Evolutionary conservation across 1,284 basidiomycete genomes (phyloP).

Genomic region (Apiotrichum siamense): DNA sequence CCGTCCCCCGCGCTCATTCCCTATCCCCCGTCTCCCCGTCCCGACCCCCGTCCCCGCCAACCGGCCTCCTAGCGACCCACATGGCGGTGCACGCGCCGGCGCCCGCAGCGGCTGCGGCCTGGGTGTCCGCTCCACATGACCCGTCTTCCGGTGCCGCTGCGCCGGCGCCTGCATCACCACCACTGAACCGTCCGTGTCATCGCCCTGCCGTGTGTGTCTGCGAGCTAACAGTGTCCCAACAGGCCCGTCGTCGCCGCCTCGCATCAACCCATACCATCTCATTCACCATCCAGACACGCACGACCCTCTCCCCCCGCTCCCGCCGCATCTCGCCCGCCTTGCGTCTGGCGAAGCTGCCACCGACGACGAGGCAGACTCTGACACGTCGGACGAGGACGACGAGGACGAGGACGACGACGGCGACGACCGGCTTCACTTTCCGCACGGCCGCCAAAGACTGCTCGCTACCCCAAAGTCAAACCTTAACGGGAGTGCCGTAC

Average conservation of each 20-base stretch:
- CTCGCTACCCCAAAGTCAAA: background rate
- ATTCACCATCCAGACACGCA: conserved; percentile 21
- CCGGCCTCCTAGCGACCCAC: background rate
- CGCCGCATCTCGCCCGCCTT: conserved; percentile 18
- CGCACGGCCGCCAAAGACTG: background rate
- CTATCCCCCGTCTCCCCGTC: background rate
- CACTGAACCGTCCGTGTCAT: too few relatives aligned
- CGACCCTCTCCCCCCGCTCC: conserved; percentile 18
- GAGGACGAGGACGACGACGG: conserved; percentile 9
- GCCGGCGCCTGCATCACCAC: background rate
- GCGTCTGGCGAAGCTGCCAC: conserved; percentile 12
- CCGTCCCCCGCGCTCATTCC: background rate
- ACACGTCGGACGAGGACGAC: conserved; percentile 13
- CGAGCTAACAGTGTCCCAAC: too few relatives aligned
- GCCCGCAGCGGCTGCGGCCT: conserved; percentile 1
- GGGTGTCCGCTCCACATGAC: background rate
- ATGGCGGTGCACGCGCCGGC: conserved; percentile 15
- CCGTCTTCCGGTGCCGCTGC: background rate
- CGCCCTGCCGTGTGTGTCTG: too few relatives aligned
- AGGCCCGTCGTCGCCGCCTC: conserved; percentile 12
- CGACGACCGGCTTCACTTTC: background rate
- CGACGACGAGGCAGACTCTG: conserved; percentile 16
- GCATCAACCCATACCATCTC: conserved; percentile 30
- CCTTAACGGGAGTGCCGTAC: too few relatives aligned
- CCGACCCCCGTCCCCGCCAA: background rate